Conservation (phyloP, 352 stramenopile species). For the Pythium dissotocum region DNA sequence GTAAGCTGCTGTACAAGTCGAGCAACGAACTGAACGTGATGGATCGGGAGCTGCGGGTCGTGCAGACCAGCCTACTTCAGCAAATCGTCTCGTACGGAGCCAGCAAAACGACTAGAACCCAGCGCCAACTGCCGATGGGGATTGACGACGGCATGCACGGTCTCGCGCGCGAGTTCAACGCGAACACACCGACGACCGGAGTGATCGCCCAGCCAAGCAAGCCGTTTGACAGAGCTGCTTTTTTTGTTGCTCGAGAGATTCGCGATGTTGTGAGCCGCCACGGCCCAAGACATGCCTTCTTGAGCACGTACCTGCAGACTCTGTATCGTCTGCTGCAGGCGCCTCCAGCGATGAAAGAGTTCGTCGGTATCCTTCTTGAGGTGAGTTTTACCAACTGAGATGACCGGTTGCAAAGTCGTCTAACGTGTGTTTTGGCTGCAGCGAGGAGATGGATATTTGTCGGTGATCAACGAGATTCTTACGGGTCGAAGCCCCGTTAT, state of each 20-base stretch:
- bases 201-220: constrained; percentile 76
- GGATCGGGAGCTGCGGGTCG: constrained; percentile 69
- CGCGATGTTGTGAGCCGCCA: constrained; percentile 65
- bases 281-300: constrained; percentile 60
- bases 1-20: constrained; percentile 35
- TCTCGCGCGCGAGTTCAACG: constrained; percentile 74
- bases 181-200: constrained; percentile 72
- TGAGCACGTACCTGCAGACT: constrained; percentile 73
- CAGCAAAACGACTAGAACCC: constrained; percentile 60
- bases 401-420: neutral
- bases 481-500: constrained; percentile 49
- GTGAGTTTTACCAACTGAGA: constrained; percentile 32
- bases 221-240: constrained; percentile 73
- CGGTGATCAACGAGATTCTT: constrained; percentile 66
- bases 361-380: constrained; percentile 74
- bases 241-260: constrained; percentile 66
- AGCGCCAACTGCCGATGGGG: constrained; percentile 62
- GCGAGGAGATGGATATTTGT: constrained; percentile 74
- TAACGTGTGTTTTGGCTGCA: constrained; percentile 27
- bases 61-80: constrained; percentile 65
- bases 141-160: constrained; percentile 78
- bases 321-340: constrained; percentile 70
- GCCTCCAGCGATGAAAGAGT: constrained; percentile 68
- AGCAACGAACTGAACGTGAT: constrained; percentile 47
- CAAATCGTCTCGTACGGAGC: constrained; percentile 56